These are phyloP conservation scores for Microstroma glucosiphilum DNA, from an alignment of 1,284 basidiomycete genomes.

Conservation along the genomic window DNA sequence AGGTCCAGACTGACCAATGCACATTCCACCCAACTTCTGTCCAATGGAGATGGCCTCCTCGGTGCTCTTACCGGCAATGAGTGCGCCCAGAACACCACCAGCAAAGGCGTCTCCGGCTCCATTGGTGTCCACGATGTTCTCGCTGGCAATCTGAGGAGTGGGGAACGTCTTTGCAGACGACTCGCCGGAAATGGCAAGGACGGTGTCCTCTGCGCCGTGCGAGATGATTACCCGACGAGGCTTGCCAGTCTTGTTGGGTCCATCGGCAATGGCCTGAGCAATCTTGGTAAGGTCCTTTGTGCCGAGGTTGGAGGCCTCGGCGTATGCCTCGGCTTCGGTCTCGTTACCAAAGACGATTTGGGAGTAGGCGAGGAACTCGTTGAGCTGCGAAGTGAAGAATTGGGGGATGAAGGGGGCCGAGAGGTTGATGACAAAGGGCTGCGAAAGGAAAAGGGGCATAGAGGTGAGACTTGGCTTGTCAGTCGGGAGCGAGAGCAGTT, in stretches of 20 bases:
- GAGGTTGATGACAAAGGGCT: constrained; percentile 66
- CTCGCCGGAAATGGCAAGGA: constrained; percentile 63
- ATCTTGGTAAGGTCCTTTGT: constrained; percentile 41
- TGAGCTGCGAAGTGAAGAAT: constrained; percentile 68
- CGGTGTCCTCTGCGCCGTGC: constrained; percentile 74
- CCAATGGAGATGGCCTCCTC: constrained; percentile 77
- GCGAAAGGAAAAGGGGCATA: not conserved
- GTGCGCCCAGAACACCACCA: constrained; percentile 88
- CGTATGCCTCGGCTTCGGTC: constrained; percentile 83
- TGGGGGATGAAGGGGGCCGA: constrained; percentile 96
- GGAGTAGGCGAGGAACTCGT: constrained; percentile 43
- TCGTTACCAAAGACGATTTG: constrained; percentile 67
- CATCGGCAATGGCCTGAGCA: constrained; percentile 46
- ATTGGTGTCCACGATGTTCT: constrained; percentile 82
- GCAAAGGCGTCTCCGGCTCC: constrained; percentile 99
- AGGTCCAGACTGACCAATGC: constrained; percentile 69
- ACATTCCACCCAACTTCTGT: constrained; percentile 82
- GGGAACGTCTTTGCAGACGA: constrained; percentile 56
- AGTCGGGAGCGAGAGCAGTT: not conserved
- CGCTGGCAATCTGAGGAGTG: constrained; percentile 54
- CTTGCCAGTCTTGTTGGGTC: constrained; percentile 21
- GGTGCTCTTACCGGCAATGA: constrained; percentile 71
- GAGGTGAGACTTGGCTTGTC: not conserved
- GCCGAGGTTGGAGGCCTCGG: constrained; percentile 55
- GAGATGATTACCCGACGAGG: constrained; percentile 81